Conservation (phyloP, 345 rosid species). For the Eucalyptus erythrocorys region DNA sequence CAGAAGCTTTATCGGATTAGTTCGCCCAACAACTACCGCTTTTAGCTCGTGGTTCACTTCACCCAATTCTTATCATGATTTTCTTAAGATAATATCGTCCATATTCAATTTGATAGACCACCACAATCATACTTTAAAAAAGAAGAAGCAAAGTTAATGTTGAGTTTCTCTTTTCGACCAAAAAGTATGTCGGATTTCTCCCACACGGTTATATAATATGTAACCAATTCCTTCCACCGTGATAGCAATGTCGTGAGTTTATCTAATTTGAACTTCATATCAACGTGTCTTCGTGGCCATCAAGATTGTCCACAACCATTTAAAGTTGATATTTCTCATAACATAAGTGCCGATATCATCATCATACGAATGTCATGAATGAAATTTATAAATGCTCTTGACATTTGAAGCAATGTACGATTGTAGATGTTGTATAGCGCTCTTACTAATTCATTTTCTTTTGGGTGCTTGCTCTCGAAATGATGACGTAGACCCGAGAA, state of each 20-base stretch:
- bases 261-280: not conserved
- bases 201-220: not conserved
- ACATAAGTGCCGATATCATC: not conserved
- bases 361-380: not conserved
- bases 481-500: not conserved
- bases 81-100: not conserved
- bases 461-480: not conserved
- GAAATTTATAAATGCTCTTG: not conserved
- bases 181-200: no score
- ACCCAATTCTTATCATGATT: not conserved
- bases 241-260: not conserved
- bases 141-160: not conserved
- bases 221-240: not conserved
- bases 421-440: not conserved
- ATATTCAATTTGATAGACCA: not conserved
- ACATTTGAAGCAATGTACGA: not conserved
- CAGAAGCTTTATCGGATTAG: not conserved
- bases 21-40: not conserved
- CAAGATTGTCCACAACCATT: not conserved
- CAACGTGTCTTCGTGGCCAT: no score
- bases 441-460: not conserved
- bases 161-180: not conserved
- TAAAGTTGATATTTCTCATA: not conserved
- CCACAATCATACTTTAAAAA: not conserved
- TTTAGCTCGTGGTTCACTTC: not conserved